Base-by-base conservation (phyloP, 139 green algal genomes). In the Picochlorum sp. region DNA sequence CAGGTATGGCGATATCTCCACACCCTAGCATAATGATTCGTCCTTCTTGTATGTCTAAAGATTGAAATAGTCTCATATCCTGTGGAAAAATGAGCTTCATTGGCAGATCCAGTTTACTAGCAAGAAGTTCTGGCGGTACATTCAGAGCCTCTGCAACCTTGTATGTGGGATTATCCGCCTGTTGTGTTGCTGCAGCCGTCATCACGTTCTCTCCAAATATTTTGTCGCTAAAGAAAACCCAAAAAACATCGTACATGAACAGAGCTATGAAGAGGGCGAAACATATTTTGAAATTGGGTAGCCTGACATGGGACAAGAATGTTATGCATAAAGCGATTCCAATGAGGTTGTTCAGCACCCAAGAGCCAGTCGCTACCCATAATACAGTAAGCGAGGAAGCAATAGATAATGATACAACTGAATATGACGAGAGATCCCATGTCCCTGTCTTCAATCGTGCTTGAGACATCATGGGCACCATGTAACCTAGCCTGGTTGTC, bases 211-310 rank as follows among this genome's bases (percentile, higher is more conserved):
- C 12, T 10, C 53, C 53, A 33, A 68, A 68, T 4, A 68, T 31
- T 9, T 50, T 13, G 7, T 50, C 26, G 35, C 31, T 52, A 31
- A 64, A 68, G 36, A 68, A 68, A 9, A 68, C 60, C 53, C 54
- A 68, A 35, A 68, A 65, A 22, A 68, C 33, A 33, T 68, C 60
- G 31, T 68, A 68, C 8, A 59, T 5, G 1, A 68, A 68, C 1
- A 68, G 45, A 2, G 29, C 60, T 20, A 12, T 13, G 14, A 68
- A 31, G 14, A 68, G 53, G 9, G 51, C 8, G 12, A n/a, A 13
- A 3, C 44, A 60, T n/a, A 68, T 30, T 47, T 62, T 61, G 12
- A 68, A 26, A 0, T 59, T 60, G 22, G 60, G 60, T 26, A 68
- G 51, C 24, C 60, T 55, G 53, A 68, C 53, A 52, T 59, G 43